Evolutionary conservation across 768 basidiomycete species (phyloP).

Genomic region (Sporobolomyces pararoseus): DNA sequence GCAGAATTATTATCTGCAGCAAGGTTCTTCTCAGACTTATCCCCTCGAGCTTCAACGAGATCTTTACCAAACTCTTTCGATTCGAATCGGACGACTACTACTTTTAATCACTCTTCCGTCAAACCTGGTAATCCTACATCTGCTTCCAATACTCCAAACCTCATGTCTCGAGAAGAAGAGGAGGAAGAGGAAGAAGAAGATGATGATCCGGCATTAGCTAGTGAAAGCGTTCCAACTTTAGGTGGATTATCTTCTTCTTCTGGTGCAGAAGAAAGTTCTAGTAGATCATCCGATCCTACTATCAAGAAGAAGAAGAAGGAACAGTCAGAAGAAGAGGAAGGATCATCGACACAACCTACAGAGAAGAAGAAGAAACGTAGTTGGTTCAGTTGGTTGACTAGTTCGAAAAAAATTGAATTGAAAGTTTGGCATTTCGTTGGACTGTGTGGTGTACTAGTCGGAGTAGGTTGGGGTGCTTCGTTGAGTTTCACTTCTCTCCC

Average conservation of each 20-base stretch:
- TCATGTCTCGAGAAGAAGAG: too few species aligned
- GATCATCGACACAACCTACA: neutral
- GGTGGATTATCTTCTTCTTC: constrained; percentile 19
- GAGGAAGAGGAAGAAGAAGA: constrained; percentile 93
- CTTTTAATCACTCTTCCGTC: constrained; percentile 7
- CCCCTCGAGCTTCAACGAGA: constrained; percentile 62
- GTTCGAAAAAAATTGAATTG: constrained; percentile 16
- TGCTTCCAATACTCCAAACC: too few species aligned
- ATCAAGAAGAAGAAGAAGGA: neutral
- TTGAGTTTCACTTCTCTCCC: neutral
- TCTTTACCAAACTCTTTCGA: constrained; percentile 5
- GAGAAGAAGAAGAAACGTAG: neutral
- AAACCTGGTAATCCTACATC: neutral
- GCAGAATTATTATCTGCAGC: constrained; percentile 65
- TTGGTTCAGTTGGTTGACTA: constrained; percentile 17
- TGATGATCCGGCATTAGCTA: constrained; percentile 50
- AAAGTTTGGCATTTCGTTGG: constrained; percentile 39
- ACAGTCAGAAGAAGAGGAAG: neutral
- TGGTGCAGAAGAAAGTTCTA: neutral
- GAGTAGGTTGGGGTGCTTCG: constrained; percentile 31
- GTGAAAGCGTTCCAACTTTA: constrained; percentile 23
- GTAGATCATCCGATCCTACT: neutral
- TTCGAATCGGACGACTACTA: too few species aligned
- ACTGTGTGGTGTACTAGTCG: constrained; percentile 26
- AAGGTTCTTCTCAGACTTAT: constrained; percentile 69